Conservation (phyloP, 129 eudicot genomes). For the Saussurea involucrata region DNA sequence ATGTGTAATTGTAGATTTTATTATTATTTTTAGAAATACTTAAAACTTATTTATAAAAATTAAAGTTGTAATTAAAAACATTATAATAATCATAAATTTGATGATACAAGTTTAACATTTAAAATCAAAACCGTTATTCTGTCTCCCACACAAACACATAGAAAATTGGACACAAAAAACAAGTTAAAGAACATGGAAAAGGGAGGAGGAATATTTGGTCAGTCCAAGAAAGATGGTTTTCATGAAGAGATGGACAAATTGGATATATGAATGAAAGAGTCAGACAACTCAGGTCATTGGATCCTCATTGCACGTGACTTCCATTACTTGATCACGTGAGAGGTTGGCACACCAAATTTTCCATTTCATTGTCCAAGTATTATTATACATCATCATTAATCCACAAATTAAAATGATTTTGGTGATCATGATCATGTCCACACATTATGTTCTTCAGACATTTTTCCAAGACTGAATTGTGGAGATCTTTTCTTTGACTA, state of each 20-base stretch:
- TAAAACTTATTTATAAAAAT: no score
- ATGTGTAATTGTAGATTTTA: no score
- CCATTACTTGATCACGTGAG: conserved; percentile 33
- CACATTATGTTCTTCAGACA: not conserved
- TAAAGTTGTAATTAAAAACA: not conserved
- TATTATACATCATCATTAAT: not conserved
- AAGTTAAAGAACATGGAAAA: conserved; percentile 29
- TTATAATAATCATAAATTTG: no score
- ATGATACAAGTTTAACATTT: not conserved
- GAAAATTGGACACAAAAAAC: conserved; percentile 20
- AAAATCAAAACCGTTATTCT: not conserved
- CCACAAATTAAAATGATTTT: not conserved
- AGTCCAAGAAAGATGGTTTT: conserved; percentile 38
- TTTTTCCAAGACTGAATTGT: no score
- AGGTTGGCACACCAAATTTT: conserved; percentile 11
- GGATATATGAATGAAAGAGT: conserved; percentile 36
- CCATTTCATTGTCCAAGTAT: conserved; percentile 5
- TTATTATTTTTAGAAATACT: not conserved
- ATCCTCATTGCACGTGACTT: conserved; percentile 65
- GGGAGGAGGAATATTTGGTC: conserved; percentile 40
- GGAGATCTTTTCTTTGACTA: no score
- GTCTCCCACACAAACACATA: not conserved
- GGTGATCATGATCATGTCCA: not conserved
- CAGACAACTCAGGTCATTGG: conserved; percentile 50
- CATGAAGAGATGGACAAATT: conserved; percentile 27